Evolutionary conservation across 352 stramenopile genomes (phyloP).

Genomic region (Phytophthora citricola): DNA sequence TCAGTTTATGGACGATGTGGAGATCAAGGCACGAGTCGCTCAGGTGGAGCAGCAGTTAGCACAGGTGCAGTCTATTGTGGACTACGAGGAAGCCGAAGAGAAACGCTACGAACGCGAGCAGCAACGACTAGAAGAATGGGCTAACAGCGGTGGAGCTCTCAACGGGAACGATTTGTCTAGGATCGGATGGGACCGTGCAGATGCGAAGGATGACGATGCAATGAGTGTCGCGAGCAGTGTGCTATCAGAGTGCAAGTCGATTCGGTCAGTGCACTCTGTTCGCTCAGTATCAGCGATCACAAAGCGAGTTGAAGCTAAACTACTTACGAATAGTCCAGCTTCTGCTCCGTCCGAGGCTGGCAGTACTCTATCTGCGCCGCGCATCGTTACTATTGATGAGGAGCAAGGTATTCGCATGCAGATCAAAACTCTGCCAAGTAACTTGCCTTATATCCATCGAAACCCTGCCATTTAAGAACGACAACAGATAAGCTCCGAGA

Average conservation of each 20-base stretch:
- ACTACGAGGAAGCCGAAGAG: slow-evolving; percentile 79
- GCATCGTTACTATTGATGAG: slow-evolving; percentile 91
- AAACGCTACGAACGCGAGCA: slow-evolving; percentile 87
- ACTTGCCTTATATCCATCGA: slow-evolving; percentile 94
- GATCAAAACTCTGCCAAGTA: slow-evolving; percentile 91
- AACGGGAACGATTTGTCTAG: slow-evolving; percentile 64
- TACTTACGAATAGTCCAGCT: slow-evolving; percentile 32
- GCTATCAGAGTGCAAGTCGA: slow-evolving; percentile 89
- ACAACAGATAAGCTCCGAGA: background rate
- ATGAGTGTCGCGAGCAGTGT: slow-evolving; percentile 76
- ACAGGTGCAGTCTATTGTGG: slow-evolving; percentile 87
- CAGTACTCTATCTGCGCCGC: slow-evolving; percentile 57
- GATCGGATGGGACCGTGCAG: slow-evolving; percentile 42
- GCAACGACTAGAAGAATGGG: slow-evolving; percentile 66
- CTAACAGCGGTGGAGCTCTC: slow-evolving; percentile 39
- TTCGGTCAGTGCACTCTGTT: slow-evolving; percentile 86
- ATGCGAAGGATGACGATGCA: slow-evolving; percentile 59
- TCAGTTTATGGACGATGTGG: slow-evolving; percentile 94
- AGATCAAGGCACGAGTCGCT: slow-evolving; percentile 81
- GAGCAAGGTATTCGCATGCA: slow-evolving; percentile 87
- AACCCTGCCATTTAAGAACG: slow-evolving; percentile 89
- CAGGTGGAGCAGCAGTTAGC: slow-evolving; percentile 92
- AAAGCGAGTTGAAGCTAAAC: slow-evolving; percentile 75
- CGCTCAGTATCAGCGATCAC: slow-evolving; percentile 80
- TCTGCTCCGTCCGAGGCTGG: slow-evolving; percentile 24